phyloP scores from a whole-genome alignment of 805 yeast species.

The Nakazawaea wickerhamii region DNA sequence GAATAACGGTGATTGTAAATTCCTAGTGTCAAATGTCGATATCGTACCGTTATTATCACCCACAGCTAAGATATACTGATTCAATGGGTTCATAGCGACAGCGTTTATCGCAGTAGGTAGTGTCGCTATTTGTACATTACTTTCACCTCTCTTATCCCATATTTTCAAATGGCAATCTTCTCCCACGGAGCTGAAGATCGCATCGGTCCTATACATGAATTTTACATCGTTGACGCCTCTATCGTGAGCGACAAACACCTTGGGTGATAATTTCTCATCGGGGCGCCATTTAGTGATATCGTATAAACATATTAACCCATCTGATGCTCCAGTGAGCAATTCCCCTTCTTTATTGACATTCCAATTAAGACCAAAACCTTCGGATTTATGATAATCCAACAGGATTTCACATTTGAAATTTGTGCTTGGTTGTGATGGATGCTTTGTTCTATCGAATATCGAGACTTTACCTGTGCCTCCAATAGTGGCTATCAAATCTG shows the following conservation, averaged over 20 bases:
- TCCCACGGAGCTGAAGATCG: slow-evolving; percentile 59
- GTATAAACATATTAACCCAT: slow-evolving; percentile 61
- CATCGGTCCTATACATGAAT: slow-evolving; percentile 61
- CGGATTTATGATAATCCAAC: slow-evolving; percentile 33
- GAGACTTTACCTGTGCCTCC: slow-evolving; percentile 60
- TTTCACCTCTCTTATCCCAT: slow-evolving; percentile 43
- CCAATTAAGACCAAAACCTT: slow-evolving; percentile 75
- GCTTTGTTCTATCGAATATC: slow-evolving; percentile 81
- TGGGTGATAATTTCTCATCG: slow-evolving; percentile 17
- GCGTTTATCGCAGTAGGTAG: slow-evolving; percentile 42
- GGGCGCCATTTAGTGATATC: slow-evolving; percentile 46
- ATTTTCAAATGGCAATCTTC: slow-evolving; percentile 52
- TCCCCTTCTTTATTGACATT: slow-evolving; percentile 56
- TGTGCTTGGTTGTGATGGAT: slow-evolving; percentile 42
- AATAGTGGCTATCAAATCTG: slow-evolving; percentile 71
- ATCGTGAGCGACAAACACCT: slow-evolving; percentile 26
- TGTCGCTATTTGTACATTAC: slow-evolving; percentile 4
- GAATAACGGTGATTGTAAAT: slow-evolving; percentile 26
- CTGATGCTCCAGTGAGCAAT: slow-evolving; percentile 55
- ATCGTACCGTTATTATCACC: slow-evolving; percentile 60
- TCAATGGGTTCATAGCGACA: slow-evolving; percentile 52
- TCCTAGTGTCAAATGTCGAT: slow-evolving; percentile 63
- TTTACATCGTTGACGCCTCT: slow-evolving; percentile 65
- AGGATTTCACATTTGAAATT: slow-evolving; percentile 34
- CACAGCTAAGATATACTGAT: slow-evolving; percentile 54